These are phyloP conservation scores for Candida pseudofarinosa DNA, from an alignment of 805 yeast genomes.

Conservation along the genomic window DNA sequence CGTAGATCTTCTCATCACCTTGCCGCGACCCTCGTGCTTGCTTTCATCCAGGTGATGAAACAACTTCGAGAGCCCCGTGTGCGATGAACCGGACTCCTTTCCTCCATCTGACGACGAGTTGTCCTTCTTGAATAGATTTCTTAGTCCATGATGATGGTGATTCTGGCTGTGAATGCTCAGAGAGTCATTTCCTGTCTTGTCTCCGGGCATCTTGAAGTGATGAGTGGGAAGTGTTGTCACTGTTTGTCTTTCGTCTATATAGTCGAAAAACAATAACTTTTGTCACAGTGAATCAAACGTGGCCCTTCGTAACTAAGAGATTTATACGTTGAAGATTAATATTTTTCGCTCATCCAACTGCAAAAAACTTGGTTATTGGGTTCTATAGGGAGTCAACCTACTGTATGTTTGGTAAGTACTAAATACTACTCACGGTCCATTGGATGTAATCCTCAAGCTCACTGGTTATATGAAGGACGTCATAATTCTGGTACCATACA, in stretches of 20 bases:
- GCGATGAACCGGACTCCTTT: conserved; percentile 9
- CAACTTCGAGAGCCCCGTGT: conserved; percentile 14
- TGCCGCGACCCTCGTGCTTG: neutral
- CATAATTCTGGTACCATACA: too few species aligned
- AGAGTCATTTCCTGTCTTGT: neutral
- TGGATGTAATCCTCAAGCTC: too few species aligned
- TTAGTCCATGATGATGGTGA: conserved; percentile 15
- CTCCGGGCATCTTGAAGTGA: neutral
- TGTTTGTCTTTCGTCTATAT: neutral
- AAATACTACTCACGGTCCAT: too few species aligned
- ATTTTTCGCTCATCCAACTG: too few species aligned
- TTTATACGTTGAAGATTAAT: too few species aligned
- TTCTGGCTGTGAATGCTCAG: neutral
- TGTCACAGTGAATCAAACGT: too few species aligned
- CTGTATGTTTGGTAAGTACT: too few species aligned
- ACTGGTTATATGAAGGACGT: too few species aligned
- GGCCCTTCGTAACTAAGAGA: too few species aligned
- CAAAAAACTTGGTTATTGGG: too few species aligned
- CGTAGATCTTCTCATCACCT: conserved; percentile 15
- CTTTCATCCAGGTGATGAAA: conserved; percentile 16
- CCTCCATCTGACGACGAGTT: conserved; percentile 6
- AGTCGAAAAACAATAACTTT: neutral
- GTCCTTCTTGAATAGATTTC: conserved; percentile 19
- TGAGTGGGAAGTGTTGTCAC: neutral
- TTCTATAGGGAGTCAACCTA: too few species aligned